Evolutionary conservation across 1,139 yeast genomes (phyloP).

Genomic region (Geotrichum fermentans): DNA sequence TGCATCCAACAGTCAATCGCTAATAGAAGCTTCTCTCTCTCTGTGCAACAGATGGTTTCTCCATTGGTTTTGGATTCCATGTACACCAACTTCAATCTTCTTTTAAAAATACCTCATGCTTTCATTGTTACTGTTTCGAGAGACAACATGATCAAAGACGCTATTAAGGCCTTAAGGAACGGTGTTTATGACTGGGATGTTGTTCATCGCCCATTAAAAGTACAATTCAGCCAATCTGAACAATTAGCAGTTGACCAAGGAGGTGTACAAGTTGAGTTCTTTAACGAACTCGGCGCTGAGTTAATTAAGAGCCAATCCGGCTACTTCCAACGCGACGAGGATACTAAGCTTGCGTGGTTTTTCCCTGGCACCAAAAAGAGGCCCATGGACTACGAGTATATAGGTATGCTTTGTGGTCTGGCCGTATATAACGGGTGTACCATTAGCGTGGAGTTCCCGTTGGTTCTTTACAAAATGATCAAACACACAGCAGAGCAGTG

Average conservation of each 20-base stretch:
- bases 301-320: slow-evolving; percentile 22
- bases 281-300: slow-evolving; percentile 26
- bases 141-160: slow-evolving; percentile 7
- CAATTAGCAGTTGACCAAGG: slow-evolving; percentile 31
- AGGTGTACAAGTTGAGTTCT: slow-evolving; percentile 34
- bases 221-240: slow-evolving; percentile 27
- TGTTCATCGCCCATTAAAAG: slow-evolving; percentile 28
- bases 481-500: not conserved
- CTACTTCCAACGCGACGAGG: slow-evolving; percentile 23
- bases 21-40: not conserved
- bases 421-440: slow-evolving; percentile 33
- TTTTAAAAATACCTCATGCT: not conserved
- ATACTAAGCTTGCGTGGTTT: slow-evolving; percentile 28
- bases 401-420: slow-evolving; percentile 31
- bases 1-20: slow-evolving; percentile 3
- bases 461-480: slow-evolving; percentile 25
- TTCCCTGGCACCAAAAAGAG: slow-evolving; percentile 24
- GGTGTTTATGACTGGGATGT: slow-evolving; percentile 9
- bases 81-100: not conserved
- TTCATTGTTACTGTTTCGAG: slow-evolving; percentile 1
- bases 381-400: slow-evolving; percentile 20
- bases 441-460: slow-evolving; percentile 28
- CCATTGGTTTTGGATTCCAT: not conserved
- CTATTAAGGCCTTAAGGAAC: slow-evolving; percentile 1
- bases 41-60: not conserved